Evolutionary conservation across 176 grass and related monocot species (phyloP).

Genomic region (Cymbopogon citratus): DNA sequence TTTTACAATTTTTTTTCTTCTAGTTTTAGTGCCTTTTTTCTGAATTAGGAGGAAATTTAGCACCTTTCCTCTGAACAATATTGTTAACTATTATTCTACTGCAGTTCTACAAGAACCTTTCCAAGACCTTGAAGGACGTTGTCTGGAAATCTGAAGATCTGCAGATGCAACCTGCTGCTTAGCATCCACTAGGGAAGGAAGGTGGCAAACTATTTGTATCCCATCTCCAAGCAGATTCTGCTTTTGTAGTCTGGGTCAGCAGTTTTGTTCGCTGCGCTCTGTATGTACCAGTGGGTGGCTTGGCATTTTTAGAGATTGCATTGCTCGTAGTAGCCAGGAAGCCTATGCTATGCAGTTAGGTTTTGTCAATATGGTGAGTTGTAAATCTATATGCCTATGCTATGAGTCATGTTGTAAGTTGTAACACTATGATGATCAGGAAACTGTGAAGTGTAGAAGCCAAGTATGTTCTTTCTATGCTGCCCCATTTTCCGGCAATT

Average conservation of each 20-base stretch:
- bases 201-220: conserved; percentile 31
- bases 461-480: background rate
- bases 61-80: background rate
- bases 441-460: background rate
- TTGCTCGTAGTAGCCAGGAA: conserved; percentile 10
- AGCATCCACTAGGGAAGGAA: conserved; percentile 1
- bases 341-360: background rate
- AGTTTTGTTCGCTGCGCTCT: background rate
- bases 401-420: background rate
- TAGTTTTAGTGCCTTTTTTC: background rate
- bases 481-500: background rate
- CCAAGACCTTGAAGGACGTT: conserved; percentile 73
- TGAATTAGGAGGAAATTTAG: background rate
- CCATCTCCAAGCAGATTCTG: conserved; percentile 12
- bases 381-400: background rate
- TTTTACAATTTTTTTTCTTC: too few relatives aligned
- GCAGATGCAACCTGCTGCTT: conserved; percentile 24
- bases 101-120: conserved; percentile 94
- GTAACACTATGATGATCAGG: background rate
- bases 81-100: background rate
- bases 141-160: conserved; percentile 88
- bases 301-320: background rate
- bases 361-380: background rate
- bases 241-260: conserved; percentile 12
- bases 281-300: background rate